Percentiles rank a stretch among this genome's conserved stretches.
These are phyloP conservation scores for Coccomyxa subellipsoidea DNA, from an alignment of 163 green algal genomes.

Conservation along the genomic window DNA sequence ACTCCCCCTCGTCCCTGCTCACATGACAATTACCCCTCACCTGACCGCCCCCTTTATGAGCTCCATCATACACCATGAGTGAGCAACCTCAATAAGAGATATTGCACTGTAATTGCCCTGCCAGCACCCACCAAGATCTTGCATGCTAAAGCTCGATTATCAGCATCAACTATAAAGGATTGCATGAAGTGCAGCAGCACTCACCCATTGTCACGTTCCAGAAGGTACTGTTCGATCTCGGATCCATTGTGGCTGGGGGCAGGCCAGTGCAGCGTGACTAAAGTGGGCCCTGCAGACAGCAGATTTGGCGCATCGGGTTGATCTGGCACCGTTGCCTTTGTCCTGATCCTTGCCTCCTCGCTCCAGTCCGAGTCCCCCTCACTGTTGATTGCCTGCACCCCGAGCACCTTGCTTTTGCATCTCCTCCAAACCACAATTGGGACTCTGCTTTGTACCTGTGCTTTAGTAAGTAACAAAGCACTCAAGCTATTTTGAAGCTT, in stretches of 20 bases:
- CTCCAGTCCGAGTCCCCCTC: conserved; percentile 58
- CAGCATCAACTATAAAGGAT: too few species aligned
- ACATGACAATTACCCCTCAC: conserved; percentile 20
- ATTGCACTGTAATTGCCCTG: too few species aligned
- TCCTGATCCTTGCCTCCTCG: conserved; percentile 51
- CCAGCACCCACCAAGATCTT: too few species aligned
- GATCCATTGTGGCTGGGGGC: conserved; percentile 32
- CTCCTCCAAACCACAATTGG: too few species aligned
- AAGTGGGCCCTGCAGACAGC: conserved; percentile 32
- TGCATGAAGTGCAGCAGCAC: conserved; percentile 17
- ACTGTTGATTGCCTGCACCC: conserved; percentile 39
- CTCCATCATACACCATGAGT: too few species aligned
- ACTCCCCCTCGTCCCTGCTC: conserved; percentile 29
- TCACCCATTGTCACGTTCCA: conserved; percentile 34
- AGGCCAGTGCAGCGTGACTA: conserved; percentile 50
- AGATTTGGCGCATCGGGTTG: conserved; percentile 40
- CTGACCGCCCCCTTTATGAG: too few species aligned
- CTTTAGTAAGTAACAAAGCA: too few species aligned
- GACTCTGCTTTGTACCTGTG: too few species aligned
- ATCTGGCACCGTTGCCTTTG: conserved; percentile 52
- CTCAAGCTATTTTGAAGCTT: too few species aligned
- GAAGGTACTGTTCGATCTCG: conserved; percentile 25
- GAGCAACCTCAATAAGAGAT: too few species aligned
- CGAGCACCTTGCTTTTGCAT: neutral
- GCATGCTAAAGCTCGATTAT: too few species aligned